Base-by-base conservation (phyloP, 163 green algal genomes). In the Scenedesmus sp. region DNA sequence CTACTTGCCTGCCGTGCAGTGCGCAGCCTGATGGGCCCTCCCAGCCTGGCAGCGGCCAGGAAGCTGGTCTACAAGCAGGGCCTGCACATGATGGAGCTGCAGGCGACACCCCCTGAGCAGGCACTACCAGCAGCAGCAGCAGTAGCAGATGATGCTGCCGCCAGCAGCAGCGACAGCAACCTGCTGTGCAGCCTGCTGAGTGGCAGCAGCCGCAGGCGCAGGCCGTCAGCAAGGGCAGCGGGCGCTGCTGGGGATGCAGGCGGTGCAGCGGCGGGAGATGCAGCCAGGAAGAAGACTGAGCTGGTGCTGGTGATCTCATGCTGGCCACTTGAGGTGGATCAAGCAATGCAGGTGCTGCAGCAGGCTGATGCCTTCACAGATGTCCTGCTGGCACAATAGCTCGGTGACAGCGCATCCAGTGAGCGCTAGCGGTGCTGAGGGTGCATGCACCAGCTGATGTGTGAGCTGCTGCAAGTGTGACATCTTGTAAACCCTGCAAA, bases 11-110 rank as follows among this genome's bases (percentile, higher is more conserved):
- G n/a, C n/a, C n/a, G 7, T 76, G 82, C 82, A 78, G 82, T 87
- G 33, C 61, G 82, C 18, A 87, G 82, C 53, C 35, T 87, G 51
- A 87, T 87, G 82, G 53, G 51, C 6, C 82, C 82, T 12, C 49
- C 82, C 35, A 42, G 30, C 35, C 53, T 87, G 33, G 51, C 37
- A 40, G 40, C 82, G 9, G 82, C 65, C 22, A 56, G 35, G 4
- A 78, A 87, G 53, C 35, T 79, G 26, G 53, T 87, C 3, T 2
- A 35, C 4, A 87, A 79, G 44, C 3, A 78, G 35, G 82, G 82
- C n/a, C 35, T 87, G 53, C 26, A 87, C 44, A 44, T 76, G 51
- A 18, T 59, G 43, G 82, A 87, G 65, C 49, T 79, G 35, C 46
- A 86, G 65, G 6, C 40, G 65, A 18, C 65, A 40, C 30, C 65